A percentile compares a stretch with the other conserved stretches of the same genome.
Conservation (phyloP, 805 yeast species). For the Candida tallmaniae region DNA sequence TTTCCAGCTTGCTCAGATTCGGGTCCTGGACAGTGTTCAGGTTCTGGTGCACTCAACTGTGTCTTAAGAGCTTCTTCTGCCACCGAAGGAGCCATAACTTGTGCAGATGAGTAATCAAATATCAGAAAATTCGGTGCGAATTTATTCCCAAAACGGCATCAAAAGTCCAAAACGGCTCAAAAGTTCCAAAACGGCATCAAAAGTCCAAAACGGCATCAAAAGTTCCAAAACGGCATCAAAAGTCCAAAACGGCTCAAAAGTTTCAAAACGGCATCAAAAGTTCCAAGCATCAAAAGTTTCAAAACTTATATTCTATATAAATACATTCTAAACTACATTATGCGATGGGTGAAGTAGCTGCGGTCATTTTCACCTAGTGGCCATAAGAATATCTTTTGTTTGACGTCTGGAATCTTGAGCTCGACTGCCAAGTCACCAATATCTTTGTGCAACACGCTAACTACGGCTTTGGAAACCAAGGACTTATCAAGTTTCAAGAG, state of each 20-base stretch:
- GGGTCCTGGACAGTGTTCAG: conserved; percentile 99
- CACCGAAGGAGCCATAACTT: conserved; percentile 21
- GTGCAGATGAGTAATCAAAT: not conserved
- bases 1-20: conserved; percentile 92
- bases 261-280: too few species aligned
- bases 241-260: too few species aligned
- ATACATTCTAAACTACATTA: not conserved
- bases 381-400: conserved; percentile 23
- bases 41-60: conserved; percentile 26
- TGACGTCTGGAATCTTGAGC: conserved; percentile 3
- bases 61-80: conserved; percentile 12
- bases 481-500: conserved; percentile 23
- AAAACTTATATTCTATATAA: too few species aligned
- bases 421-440: conserved; percentile 41
- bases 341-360: conserved; percentile 22
- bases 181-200: too few species aligned
- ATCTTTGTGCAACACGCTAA: conserved; percentile 48
- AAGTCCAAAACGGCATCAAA: too few species aligned
- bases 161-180: too few species aligned
- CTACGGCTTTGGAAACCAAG: conserved; percentile 44
- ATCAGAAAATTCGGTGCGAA: too few species aligned
- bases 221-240: too few species aligned
- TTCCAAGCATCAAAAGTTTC: too few species aligned
- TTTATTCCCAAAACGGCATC: too few species aligned
- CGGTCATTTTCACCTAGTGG: conserved; percentile 45